These are phyloP conservation scores for Articulospora tetracladia DNA, from an alignment of 495 filamentous ascomycete species.

Conservation along the genomic window DNA sequence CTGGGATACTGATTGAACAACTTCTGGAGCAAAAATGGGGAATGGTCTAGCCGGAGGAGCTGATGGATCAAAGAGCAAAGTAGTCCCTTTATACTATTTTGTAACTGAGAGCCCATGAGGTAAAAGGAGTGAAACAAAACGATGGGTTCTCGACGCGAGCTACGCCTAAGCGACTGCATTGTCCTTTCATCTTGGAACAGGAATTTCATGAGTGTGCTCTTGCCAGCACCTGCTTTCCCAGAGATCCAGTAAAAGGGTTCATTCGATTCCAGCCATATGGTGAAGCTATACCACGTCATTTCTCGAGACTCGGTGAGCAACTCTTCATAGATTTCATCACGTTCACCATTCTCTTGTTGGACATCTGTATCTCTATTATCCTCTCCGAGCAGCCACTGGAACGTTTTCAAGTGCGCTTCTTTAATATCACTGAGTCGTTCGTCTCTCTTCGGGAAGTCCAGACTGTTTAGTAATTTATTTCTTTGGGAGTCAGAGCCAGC, in stretches of 20 bases:
- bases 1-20: not conserved
- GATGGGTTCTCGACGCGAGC: not conserved
- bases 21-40: not conserved
- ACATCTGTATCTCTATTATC: not conserved
- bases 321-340: not conserved
- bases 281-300: not conserved
- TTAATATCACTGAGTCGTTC: not conserved
- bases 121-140: not conserved
- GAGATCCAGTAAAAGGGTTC: slow-evolving; percentile 16
- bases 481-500: not conserved
- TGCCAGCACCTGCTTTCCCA: slow-evolving; percentile 34
- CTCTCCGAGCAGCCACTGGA: not conserved
- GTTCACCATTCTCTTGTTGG: not conserved
- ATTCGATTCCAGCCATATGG: not conserved
- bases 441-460: not conserved
- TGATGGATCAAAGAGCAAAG: not conserved
- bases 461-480: not conserved
- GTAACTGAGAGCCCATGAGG: not conserved
- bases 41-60: not conserved
- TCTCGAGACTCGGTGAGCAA: not conserved
- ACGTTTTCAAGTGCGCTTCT: not conserved
- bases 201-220: slow-evolving; percentile 34
- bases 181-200: slow-evolving; percentile 10
- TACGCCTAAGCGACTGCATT: not conserved
- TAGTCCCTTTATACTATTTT: not conserved